These are phyloP conservation scores for Fusarium domesticum DNA, from an alignment of 2,329 filamentous ascomycete genomes.

Conservation along the genomic window DNA sequence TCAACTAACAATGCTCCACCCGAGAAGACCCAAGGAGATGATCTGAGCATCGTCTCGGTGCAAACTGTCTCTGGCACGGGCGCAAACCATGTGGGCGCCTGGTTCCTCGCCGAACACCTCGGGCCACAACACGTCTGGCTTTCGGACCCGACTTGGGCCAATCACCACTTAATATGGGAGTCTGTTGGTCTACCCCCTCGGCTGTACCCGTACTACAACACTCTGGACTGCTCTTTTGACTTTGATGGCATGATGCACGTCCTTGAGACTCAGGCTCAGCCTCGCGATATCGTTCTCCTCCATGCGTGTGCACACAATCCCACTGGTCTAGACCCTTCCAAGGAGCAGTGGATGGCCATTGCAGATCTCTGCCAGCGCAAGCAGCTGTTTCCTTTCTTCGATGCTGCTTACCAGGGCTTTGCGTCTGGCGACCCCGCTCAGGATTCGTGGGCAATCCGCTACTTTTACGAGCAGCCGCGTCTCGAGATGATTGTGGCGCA, in stretches of 20 bases:
- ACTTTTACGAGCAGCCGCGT: conserved; percentile 76
- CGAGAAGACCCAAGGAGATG: conserved; percentile 7
- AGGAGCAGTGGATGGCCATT: conserved; percentile 91
- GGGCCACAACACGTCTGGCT: conserved; percentile 77
- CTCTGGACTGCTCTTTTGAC: conserved; percentile 82
- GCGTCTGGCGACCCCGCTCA: conserved; percentile 81
- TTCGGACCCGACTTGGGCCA: conserved; percentile 94
- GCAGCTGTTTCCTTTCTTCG: conserved; percentile 95
- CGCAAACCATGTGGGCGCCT: conserved; percentile 85
- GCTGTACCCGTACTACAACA: conserved; percentile 90
- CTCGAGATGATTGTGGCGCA: conserved; percentile 85
- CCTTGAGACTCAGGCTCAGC: conserved; percentile 62
- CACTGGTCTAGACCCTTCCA: conserved; percentile 89
- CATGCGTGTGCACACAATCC: conserved; percentile 98
- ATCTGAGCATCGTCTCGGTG: conserved; percentile 50
- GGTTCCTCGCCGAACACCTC: conserved; percentile 91
- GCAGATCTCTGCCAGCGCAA: conserved; percentile 70
- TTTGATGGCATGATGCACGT: conserved; percentile 80
- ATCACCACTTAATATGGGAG: conserved; percentile 96
- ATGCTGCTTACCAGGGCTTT: conserved; percentile 96
- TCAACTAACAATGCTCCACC: background rate
- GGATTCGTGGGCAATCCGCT: conserved; percentile 84
- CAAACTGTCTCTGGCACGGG: conserved; percentile 98
- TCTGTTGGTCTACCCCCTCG: conserved; percentile 77
- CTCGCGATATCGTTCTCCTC: conserved; percentile 79